phyloP scores from a whole-genome alignment of 176 grass and related monocot genomes.

The Puya raimondii region DNA sequence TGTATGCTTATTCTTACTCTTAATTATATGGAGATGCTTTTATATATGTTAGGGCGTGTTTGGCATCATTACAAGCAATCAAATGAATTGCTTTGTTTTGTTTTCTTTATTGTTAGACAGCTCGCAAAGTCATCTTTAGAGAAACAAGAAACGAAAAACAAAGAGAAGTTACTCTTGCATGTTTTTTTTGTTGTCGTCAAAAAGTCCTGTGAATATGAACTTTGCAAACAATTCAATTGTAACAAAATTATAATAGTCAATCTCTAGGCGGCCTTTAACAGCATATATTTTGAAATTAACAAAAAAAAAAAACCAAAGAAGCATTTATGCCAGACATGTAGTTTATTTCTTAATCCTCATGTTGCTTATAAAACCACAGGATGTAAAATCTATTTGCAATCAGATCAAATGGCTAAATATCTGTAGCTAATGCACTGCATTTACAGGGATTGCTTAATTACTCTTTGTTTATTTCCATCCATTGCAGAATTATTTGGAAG shows the following conservation, averaged over 20 bases:
- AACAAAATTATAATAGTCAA: too few relatives aligned
- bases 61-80: too few relatives aligned
- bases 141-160: background rate
- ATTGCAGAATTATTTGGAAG: conserved; percentile 10
- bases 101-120: background rate
- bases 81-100: too few relatives aligned
- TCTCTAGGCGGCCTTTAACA: too few relatives aligned
- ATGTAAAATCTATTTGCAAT: background rate
- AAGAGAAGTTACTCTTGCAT: background rate
- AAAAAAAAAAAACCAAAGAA: too few relatives aligned
- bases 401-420: background rate
- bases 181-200: background rate
- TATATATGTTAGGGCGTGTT: background rate
- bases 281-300: too few relatives aligned
- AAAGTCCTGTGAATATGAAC: background rate
- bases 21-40: background rate
- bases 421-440: background rate
- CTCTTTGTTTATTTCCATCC: background rate
- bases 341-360: background rate
- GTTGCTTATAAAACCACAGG: background rate
- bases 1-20: background rate
- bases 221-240: too few relatives aligned
- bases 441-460: background rate
- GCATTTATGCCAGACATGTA: too few relatives aligned
- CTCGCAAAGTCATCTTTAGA: too few relatives aligned